phyloP scores from a whole-genome alignment of 2,329 filamentous ascomycete species.

The Fusarium nisikadoi region DNA sequence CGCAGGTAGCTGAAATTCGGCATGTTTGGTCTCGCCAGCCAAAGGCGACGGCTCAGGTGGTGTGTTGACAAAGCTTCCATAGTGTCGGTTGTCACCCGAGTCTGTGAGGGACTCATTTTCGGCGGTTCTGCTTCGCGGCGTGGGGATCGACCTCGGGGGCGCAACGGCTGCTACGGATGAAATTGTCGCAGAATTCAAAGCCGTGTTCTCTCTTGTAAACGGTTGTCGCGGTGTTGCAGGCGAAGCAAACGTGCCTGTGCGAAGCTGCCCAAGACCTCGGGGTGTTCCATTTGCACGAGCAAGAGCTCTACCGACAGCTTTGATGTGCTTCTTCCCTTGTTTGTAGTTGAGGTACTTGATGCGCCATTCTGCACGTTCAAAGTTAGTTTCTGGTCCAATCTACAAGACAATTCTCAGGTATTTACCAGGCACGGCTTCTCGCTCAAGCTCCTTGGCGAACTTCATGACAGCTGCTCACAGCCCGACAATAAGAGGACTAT shows the following conservation, averaged over 20 bases:
- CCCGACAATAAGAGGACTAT: conserved; percentile 16
- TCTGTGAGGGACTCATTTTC: conserved; percentile 57
- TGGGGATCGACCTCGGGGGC: conserved; percentile 35
- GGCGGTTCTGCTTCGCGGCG: conserved; percentile 13
- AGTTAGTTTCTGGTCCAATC: conserved; percentile 6
- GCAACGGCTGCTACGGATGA: conserved; percentile 21
- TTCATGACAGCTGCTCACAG: conserved; percentile 60
- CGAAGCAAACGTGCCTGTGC: conserved; percentile 45
- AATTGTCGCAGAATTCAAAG: conserved; percentile 10
- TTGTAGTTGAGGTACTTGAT: conserved; percentile 96
- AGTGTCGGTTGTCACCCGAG: conserved; percentile 55
- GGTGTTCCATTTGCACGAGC: conserved; percentile 68
- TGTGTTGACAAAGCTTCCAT: conserved; percentile 64
- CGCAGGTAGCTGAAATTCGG: conserved; percentile 63
- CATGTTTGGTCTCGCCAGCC: conserved; percentile 31
- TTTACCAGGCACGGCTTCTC: conserved; percentile 84
- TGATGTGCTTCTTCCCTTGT: conserved; percentile 93
- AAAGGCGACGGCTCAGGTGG: conserved; percentile 48
- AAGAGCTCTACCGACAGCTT: conserved; percentile 80
- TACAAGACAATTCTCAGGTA: conserved; percentile 3
- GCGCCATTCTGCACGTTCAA: conserved; percentile 75
- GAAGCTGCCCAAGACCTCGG: conserved; percentile 48
- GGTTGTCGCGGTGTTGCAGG: conserved; percentile 38
- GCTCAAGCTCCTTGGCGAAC: conserved; percentile 82
- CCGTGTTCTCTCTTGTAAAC: conserved; percentile 9